Conservation (phyloP, 2,329 filamentous ascomycete species). For the Lecanicillium sp. region DNA sequence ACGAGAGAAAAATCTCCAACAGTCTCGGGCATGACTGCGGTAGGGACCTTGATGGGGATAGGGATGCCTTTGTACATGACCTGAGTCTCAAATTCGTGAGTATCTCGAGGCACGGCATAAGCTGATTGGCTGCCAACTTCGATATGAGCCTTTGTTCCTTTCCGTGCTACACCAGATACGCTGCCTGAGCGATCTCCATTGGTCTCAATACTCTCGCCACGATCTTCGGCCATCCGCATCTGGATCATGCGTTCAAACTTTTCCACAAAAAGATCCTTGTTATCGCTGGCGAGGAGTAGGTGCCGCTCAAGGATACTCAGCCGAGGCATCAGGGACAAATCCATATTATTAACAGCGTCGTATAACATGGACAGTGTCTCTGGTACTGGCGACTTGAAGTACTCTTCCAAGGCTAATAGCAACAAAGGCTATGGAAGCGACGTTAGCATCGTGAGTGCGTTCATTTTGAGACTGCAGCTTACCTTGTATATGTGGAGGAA, state of each 20-base stretch:
- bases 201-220: constrained; percentile 27
- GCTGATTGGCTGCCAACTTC: constrained; percentile 46
- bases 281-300: constrained; percentile 82
- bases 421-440: constrained; percentile 61
- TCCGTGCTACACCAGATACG: constrained; percentile 44
- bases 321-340: constrained; percentile 84
- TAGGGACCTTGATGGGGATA: constrained; percentile 92
- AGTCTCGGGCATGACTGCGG: constrained; percentile 86
- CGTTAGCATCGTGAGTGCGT: background rate
- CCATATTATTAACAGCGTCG: constrained; percentile 92
- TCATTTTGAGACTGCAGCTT: constrained; percentile 17
- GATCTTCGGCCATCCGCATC: constrained; percentile 64
- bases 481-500: constrained; percentile 99
- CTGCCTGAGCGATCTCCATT: constrained; percentile 38
- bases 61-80: constrained; percentile 95
- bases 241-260: constrained; percentile 95
- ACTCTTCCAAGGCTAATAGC: constrained; percentile 86
- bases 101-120: constrained; percentile 81
- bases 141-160: constrained; percentile 54
- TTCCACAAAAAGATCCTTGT: constrained; percentile 93
- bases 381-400: constrained; percentile 83
- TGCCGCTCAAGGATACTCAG: constrained; percentile 77
- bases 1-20: constrained; percentile 97
- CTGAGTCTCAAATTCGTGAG: constrained; percentile 93
- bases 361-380: constrained; percentile 86